Base-by-base conservation (phyloP, 345 rosid genomes). In the Cardiospermum halicacabum region DNA sequence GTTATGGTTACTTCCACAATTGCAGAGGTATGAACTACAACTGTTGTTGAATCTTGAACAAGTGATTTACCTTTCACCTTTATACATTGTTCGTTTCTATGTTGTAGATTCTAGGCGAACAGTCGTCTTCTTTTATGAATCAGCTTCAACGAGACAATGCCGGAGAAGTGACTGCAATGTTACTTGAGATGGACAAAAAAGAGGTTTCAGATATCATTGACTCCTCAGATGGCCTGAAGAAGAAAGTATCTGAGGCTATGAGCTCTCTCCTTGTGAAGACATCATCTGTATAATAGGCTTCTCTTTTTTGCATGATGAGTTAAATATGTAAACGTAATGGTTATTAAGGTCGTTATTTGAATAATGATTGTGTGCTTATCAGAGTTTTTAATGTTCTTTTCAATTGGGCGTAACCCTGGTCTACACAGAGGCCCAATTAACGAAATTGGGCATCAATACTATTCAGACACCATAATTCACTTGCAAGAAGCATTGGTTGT, bases 101-200 rank as follows among this genome's bases (percentile, higher is more conserved):
- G 50, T 50, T 19, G 34, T 51, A 77, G 77, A 63, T 67, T 43
- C 56, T 73, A 8, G 65, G 53, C 0, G 43, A 73, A 42, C 45
- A 51, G n/a, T 7, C 16, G 19, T 34, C 24, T 8, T 49, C 63
- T 16, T 9, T 43, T 31, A 13, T 68, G 69, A 48, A 63, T 39
- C 42, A 43, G 56, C 49, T 73, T 18, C 69, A 68, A 62, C 73
- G 8, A 18, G 72, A 73, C 53, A 63, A 63, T 64, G 72, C 56
- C 1, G 77, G 72, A 39, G 58, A 73, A 58, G 66, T 73, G 49
- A n/a, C 72, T 28, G 77, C 77, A 68, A 63, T 58, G 64, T 15
- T 73, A 56, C 54, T 73, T 18, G 72, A 73, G 69, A 50, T 73
- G 69, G 66, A 68, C 37, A 69, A 42, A 57, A 28, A n/a, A 16